Percentiles rank a stretch among this genome's conserved stretches.
Evolutionary conservation across 306 rosid species (phyloP).

Genomic region (Abrus precatorius): DNA sequence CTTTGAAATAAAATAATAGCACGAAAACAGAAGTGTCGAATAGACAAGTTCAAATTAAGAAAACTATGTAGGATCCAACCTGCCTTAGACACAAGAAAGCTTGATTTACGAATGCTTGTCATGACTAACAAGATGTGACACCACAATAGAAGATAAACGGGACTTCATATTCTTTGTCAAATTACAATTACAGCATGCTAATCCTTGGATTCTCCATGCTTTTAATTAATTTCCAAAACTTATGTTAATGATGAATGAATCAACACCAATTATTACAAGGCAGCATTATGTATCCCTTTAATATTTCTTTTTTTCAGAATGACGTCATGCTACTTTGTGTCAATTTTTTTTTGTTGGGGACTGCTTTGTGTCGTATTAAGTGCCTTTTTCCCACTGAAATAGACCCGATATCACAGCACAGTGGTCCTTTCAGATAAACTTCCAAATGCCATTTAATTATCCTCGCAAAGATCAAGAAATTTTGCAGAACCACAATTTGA

Average conservation of each 20-base stretch:
- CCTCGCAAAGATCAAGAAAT: conserved; percentile 19
- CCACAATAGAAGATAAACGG: conserved; percentile 32
- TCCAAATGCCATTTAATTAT: conserved; percentile 41
- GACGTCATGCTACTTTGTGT: conserved; percentile 49
- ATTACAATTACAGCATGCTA: not conserved
- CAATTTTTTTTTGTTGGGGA: too few relatives aligned
- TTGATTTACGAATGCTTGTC: conserved; percentile 32
- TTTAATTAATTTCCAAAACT: conserved; percentile 12
- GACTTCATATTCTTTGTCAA: conserved; percentile 20
- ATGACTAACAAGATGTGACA: conserved; percentile 41
- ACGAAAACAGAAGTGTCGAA: not conserved
- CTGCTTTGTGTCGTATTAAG: conserved; percentile 43
- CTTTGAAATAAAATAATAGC: not conserved
- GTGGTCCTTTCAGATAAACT: conserved; percentile 14
- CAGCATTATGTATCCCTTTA: conserved; percentile 25
- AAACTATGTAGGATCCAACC: not conserved
- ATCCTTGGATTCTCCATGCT: conserved; percentile 22
- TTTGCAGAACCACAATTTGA: not conserved
- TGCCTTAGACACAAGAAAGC: conserved; percentile 25
- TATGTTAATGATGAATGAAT: conserved; percentile 39
- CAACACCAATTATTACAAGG: conserved; percentile 38
- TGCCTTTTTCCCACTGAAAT: conserved; percentile 30
- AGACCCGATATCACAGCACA: conserved; percentile 19
- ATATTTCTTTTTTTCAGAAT: conserved; percentile 38
- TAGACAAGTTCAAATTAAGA: not conserved